phyloP scores from a whole-genome alignment of 83 land plant species.

The Larix sibirica region DNA sequence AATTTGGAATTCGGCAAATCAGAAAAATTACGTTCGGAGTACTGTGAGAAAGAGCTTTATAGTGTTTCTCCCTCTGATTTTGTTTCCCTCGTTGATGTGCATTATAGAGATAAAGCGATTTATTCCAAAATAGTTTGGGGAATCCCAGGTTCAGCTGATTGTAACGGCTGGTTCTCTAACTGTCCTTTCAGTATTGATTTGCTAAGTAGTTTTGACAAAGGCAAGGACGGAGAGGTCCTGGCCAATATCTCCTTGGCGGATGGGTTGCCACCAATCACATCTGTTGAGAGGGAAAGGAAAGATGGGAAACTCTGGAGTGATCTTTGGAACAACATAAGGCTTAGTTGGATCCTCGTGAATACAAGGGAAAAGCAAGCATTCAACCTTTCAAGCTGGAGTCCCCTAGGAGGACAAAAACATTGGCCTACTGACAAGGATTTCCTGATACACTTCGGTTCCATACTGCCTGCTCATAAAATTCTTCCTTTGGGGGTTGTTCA shows the following conservation, averaged over 20 bases:
- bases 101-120: conserved; percentile 31
- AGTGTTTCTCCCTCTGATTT: conserved; percentile 24
- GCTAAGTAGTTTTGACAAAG: not conserved
- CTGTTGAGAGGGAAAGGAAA: conserved; percentile 34
- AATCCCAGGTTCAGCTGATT: conserved; percentile 31
- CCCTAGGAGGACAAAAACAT: conserved; percentile 38
- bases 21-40: not conserved
- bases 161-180: conserved; percentile 40
- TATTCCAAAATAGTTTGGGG: conserved; percentile 30
- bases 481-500: conserved; percentile 6
- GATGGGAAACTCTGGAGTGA: conserved; percentile 41
- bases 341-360: conserved; percentile 48
- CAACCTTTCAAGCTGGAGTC: conserved; percentile 42
- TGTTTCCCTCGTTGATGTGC: conserved; percentile 43
- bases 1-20: not conserved
- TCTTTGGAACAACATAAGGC: conserved; percentile 25
- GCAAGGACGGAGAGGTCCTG: not conserved
- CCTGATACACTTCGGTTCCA: conserved; percentile 33
- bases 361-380: conserved; percentile 30
- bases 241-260: conserved; percentile 8
- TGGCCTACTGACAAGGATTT: conserved; percentile 53
- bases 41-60: not conserved
- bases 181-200: conserved; percentile 49
- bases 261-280: conserved; percentile 12
- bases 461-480: conserved; percentile 25